Evolutionary conservation across 805 yeast species (phyloP).

Genomic region (Ogataea minuta): DNA sequence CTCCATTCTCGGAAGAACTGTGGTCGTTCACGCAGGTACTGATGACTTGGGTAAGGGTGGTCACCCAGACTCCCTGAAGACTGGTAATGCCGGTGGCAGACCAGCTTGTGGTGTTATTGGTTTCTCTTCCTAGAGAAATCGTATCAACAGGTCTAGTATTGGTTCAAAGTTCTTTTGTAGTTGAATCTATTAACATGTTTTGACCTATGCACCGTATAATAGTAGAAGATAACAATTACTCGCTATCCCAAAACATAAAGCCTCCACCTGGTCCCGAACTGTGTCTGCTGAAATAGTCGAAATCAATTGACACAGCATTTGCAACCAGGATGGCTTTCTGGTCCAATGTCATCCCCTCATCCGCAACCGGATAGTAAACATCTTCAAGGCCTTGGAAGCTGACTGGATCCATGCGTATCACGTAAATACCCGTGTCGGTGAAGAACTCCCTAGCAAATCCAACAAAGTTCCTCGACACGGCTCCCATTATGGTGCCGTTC

Average conservation of each 20-base stretch:
- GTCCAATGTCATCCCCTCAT: conserved; percentile 55
- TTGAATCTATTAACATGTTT: background rate
- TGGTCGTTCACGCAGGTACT: conserved; percentile 87
- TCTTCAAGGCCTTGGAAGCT: conserved; percentile 59
- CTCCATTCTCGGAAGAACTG: conserved; percentile 92
- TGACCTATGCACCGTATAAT: background rate
- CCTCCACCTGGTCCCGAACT: conserved; percentile 58
- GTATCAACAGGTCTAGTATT: background rate
- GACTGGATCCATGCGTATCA: conserved; percentile 76
- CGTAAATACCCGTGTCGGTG: conserved; percentile 93
- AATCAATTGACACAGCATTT: conserved; percentile 88
- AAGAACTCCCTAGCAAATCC: conserved; percentile 91
- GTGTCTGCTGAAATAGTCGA: conserved; percentile 95
- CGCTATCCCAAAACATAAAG: conserved; percentile 26
- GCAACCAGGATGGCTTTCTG: conserved; percentile 85
- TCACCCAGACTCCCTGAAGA: conserved; percentile 83
- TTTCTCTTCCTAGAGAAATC: conserved; percentile 42
- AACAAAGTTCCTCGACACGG: conserved; percentile 91
- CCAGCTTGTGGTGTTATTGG: conserved; percentile 99
- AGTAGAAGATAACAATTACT: conserved; percentile 7
- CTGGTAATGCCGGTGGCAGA: conserved; percentile 98
- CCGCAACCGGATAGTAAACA: conserved; percentile 46
- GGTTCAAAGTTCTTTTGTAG: background rate
- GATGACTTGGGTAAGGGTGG: conserved; percentile 97
- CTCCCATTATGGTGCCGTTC: conserved; percentile 57